Evolutionary conservation across 1,284 basidiomycete genomes (phyloP), one percentile per base, ranked within the genome.

Genomic region (Trichosporon ovoides): DNA sequence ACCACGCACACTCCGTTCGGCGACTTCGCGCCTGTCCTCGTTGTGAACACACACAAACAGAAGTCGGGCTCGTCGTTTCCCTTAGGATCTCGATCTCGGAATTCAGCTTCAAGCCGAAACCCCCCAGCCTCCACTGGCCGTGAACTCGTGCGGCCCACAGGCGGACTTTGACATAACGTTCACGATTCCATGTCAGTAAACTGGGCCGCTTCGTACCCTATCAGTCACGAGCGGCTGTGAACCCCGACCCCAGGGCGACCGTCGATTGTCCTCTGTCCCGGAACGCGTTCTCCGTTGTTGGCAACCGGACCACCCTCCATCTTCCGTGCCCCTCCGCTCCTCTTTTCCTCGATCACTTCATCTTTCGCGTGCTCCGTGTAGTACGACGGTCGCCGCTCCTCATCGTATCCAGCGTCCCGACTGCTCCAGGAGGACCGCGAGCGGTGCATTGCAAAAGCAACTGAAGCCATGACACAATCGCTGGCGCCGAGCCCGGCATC

Each of bases 71-170:
- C 28, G 28, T 31, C 14, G 43, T 13, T 48, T 48, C 43, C 43
- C 43, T 48, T 31, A 48, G 16, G 43, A 31, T 48, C 40, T 46
- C 40, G 40, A 46, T 46, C 40, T 24, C 43, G 43, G 43, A 48
- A 48, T 31, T 48, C 24, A 48, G 28, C 13, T 48, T 28, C 43
- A 24, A 24, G 13, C 43, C 43, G 43, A 28, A 48, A 22, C 43
- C 24, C n/a, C 24, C 43, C 28, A 48, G 43, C 43, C 43, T 18
- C 43, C 43, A 13, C 22, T 28, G 43, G n/a, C 22, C 18, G 4
- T 5, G n/a, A 22, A 37, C 35, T n/a, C 13, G 43, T 48, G 43
- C 43, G 43, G 43, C 43, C 43, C 22, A 28, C 43, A 24, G 16
- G 43, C 43, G 43, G 43, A 48, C 43, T 48, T 48, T 48, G 43